These are phyloP conservation scores for Drosera capensis DNA, from an alignment of 148 eudicot genomes.

Conservation along the genomic window DNA sequence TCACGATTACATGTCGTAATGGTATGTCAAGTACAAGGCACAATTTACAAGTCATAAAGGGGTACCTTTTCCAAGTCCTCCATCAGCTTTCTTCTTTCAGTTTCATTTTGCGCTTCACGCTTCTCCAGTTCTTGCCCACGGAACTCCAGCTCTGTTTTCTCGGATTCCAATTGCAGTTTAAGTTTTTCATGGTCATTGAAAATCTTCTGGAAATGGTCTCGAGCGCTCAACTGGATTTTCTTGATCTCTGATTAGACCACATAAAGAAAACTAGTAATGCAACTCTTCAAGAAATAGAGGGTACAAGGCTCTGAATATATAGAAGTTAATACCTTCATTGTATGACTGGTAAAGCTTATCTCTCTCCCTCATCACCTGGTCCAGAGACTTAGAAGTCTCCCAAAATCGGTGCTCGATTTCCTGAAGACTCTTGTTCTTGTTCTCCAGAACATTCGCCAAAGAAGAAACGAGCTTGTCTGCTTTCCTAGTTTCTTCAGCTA, in stretches of 20 bases:
- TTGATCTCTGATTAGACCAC: constrained; percentile 42
- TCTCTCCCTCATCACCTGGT: constrained; percentile 49
- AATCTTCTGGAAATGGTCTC: constrained; percentile 72
- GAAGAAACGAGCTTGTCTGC: constrained; percentile 50
- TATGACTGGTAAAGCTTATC: constrained; percentile 73
- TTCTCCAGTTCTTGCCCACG: constrained; percentile 68
- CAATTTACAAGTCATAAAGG: background rate
- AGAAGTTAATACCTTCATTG: constrained; percentile 41
- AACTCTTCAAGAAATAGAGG: background rate
- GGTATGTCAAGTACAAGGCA: background rate
- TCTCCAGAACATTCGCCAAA: constrained; percentile 53
- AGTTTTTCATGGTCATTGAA: constrained; percentile 73
- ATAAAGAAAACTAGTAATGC: background rate
- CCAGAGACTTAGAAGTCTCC: constrained; percentile 38
- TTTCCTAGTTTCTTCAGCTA: constrained; percentile 60
- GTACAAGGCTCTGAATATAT: background rate
- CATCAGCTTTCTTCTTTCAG: constrained; percentile 55
- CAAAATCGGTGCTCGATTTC: constrained; percentile 39
- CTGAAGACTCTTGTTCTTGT: constrained; percentile 38
- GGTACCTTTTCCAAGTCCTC: constrained; percentile 79
- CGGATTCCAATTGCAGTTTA: constrained; percentile 56
- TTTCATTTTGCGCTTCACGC: constrained; percentile 76
- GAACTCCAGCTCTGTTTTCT: constrained; percentile 50
- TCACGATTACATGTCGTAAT: no score
- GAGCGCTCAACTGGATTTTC: constrained; percentile 69